Base-by-base conservation (phyloP, 1,284 basidiomycete species). In the Boletus albobrunnescens region DNA sequence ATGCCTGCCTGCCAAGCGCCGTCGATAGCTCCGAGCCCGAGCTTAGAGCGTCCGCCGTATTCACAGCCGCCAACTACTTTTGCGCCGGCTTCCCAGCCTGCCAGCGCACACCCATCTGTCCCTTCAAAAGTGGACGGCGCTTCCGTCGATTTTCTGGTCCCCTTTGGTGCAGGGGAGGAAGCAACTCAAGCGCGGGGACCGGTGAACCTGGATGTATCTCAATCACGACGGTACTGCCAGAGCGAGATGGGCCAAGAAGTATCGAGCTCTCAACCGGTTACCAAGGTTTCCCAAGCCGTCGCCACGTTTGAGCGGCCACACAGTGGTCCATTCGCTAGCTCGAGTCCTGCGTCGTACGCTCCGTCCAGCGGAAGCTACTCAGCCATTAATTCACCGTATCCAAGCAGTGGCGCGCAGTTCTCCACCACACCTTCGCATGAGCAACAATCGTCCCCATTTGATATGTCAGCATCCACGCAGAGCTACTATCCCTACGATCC, bases 321-420 rank as follows among this genome's bases (percentile, higher is more conserved):
- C 5, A 53, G 52, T 13, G 38, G 42, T 12, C 35, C 64, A 9
- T 65, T 51, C 23, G 17, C 48, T 13, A 51, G 36, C 14, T 54
- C 62, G 24, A 63, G 60, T 31, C 64, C 64, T 16, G 49, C 48
- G 16, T 63, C 60, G 14, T 63, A 63, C 12, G 47, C 53, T 2
- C 47, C 58, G 6, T 61, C 61, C 6, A 64, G 7, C 17, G 57
- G 52, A 7, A 61, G 58, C 22, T 65, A 59, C 30, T 57, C 64
- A n/a, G 56, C 37, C 23, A 51, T 62, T 6, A 52, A 45, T 35
- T 61, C 64, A 24, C 63, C 64, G 36, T 63, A 64, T 35, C 39
- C 53, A 1, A 61, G 36, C 27, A 49, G 56, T 38, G 53, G 62
- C 30, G 27, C 53, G 8, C 56, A 50, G 19, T 54, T 50, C 16